Evolutionary conservation across 1,284 basidiomycete species (phyloP), one percentile per base, ranked within the genome.

Genomic region (Cryptococcus sp.): DNA sequence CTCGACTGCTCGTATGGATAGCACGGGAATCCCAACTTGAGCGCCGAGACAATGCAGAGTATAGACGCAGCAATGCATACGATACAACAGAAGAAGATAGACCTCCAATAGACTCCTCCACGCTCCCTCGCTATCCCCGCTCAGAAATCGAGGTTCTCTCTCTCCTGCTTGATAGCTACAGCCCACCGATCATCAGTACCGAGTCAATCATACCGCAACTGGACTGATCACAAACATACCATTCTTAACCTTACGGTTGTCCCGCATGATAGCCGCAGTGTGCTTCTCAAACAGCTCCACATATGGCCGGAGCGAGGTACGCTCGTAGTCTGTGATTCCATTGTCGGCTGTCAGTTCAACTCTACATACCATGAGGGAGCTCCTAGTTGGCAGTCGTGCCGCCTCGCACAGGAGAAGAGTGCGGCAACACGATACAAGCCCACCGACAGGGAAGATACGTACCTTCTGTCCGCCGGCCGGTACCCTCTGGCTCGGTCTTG

Each of bases 241-340:
- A 44, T 55, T 53, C 52, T 61, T 65, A 4, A 57, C 57, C 24
- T 56, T 55, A 42, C 67, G 53, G 21, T 51, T 71, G 56, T 79
- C 81, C 48, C 71, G 69, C 53, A 82, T 63, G n/a, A 84, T 67
- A 2, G 65, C 78, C 15, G 76, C 64, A 18, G 79, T 77, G 60
- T 97, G 89, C 67, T 81, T 82, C 60, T 98, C 90, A 61, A 98
- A 79, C 80, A 96, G 84, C 49, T 94, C 89, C 38, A 98, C 87
- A 69, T 93, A 98, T 3, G 89, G 88, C 68, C 85, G 88, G 61
- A 98, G 77, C 35, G 79, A 79, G 28, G 82, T 84, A 43, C 79
- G 72, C 36, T 80, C 77, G 77, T 80, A 83, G 35, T 78, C 77
- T 72, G 65, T 37, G 2, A n/a, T n/a, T n/a, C n/a, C 4, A 7